Evolutionary conservation across 495 filamentous ascomycete species (phyloP), one percentile per base, ranked within the genome.

Genomic region (Podospora fimiseda): DNA sequence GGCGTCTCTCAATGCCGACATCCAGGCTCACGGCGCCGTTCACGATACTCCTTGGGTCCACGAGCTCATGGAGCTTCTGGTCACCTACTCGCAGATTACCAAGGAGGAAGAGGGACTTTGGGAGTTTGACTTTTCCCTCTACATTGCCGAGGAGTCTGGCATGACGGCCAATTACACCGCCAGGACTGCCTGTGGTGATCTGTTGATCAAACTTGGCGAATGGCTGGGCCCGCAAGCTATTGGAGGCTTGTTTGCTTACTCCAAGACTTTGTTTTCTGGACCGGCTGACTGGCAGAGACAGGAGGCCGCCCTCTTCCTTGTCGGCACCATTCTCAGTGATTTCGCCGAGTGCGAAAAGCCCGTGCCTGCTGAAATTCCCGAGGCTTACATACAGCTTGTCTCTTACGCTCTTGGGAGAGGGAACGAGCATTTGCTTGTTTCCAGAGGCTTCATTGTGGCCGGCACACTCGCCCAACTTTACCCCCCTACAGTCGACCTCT

Each of bases 161-260:
- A 85, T 96, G 44, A 95, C 90, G n/a, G 86, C 91, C 20, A 96
- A 97, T 63, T 98, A 96, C 66, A 95, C 92, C 2, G 87, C 93
- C 22, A 80, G 93, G 45, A 94, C 88, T 11, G 92, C 92, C 44
- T 90, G 88, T 60, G 90, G 90, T 22, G 92, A 95, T 63, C 74
- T 97, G 21, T 77, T 93, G 8, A 86, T 95, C 64, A 96, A 96
- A 69, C 72, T 95, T n/a, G 89, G 87, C 19, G 91, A 96, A 66
- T 96, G 91, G 88, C 76, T 94, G 33, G 79, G 81, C 51, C 70
- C 74, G 22, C 74, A 77, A 20, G 82, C 87, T 2, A 71, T 89
- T 3, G 87, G 94, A 56, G 87, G 82, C 6, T 74, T 95, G 24
- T 80, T 89, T 30, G 77, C 80, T 2, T 82, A 88, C 62, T 84